Evolutionary conservation across 2,329 filamentous ascomycete species (phyloP).

Genomic region (Cladosporium sphaerospermum): DNA sequence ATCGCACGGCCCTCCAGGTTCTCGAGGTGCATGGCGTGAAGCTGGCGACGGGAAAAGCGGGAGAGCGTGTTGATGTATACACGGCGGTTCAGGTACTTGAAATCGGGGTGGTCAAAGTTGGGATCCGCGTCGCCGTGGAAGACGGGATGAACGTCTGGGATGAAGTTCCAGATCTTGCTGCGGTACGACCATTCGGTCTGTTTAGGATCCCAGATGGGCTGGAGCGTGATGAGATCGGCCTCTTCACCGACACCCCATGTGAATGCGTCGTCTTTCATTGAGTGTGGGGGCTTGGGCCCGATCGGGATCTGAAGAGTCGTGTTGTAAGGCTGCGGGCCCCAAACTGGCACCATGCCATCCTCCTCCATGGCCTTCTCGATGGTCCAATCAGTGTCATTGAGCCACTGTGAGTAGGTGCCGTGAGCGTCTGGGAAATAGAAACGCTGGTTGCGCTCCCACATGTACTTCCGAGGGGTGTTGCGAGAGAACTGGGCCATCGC

Average conservation of each 20-base stretch:
- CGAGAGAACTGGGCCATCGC: constrained; percentile 52
- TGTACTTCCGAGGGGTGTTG: constrained; percentile 50
- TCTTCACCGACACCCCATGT: constrained; percentile 85
- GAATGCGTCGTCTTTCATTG: constrained; percentile 73
- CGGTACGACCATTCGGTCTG: constrained; percentile 68
- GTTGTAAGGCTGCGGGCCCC: constrained; percentile 72
- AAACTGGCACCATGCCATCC: constrained; percentile 56
- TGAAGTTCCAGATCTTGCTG: constrained; percentile 46
- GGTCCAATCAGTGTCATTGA: constrained; percentile 37
- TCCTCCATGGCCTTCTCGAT: constrained; percentile 35
- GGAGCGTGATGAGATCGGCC: constrained; percentile 85
- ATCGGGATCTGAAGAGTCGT: constrained; percentile 65
- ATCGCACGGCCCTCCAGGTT: constrained; percentile 83
- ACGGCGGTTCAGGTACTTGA: constrained; percentile 56
- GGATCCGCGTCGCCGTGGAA: constrained; percentile 62
- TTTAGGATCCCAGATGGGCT: constrained; percentile 85
- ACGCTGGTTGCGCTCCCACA: constrained; percentile 53
- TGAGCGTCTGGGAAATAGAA: constrained; percentile 51
- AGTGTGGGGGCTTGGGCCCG: constrained; percentile 66
- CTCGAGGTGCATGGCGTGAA: constrained; percentile 85
- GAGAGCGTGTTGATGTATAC: constrained; percentile 84
- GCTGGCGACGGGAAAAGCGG: constrained; percentile 71
- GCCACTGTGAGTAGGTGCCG: constrained; percentile 43
- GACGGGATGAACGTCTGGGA: constrained; percentile 60
- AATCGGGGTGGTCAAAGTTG: constrained; percentile 47